Evolutionary conservation across 495 filamentous ascomycete genomes (phyloP).

Genomic region (Astrothelium macrocarpum): DNA sequence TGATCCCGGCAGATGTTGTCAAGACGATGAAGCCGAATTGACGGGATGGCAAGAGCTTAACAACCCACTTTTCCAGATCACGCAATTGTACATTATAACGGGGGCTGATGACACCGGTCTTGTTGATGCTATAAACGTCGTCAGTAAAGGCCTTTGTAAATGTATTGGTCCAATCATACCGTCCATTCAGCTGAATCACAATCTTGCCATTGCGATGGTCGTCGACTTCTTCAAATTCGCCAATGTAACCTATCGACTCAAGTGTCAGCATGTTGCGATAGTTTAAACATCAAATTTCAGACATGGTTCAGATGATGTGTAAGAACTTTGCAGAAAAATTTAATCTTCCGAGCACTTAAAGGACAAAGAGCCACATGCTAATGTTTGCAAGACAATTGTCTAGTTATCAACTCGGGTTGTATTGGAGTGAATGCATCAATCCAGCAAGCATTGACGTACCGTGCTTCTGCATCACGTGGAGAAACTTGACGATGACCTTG

Average conservation of each 20-base stretch:
- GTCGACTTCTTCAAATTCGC: constrained; percentile 99
- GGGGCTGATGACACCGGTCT: constrained; percentile 96
- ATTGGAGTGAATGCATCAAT: constrained; percentile 11
- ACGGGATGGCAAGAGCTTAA: constrained; percentile 95
- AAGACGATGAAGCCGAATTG: constrained; percentile 99
- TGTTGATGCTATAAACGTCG: constrained; percentile 62
- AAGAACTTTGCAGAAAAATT: constrained; percentile 67
- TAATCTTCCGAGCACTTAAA: constrained; percentile 99
- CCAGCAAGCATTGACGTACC: constrained; percentile 53
- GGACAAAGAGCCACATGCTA: constrained; percentile 73
- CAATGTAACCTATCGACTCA: constrained; percentile 75
- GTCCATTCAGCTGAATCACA: constrained; percentile 87
- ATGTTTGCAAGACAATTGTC: constrained; percentile 67
- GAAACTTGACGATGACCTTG: constrained; percentile 99
- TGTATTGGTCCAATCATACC: constrained; percentile 30
- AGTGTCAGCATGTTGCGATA: constrained; percentile 70
- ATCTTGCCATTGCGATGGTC: constrained; percentile 99
- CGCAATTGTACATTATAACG: constrained; percentile 96
- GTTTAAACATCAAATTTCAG: constrained; percentile 86
- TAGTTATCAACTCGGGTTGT: constrained; percentile 96
- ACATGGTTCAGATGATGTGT: constrained; percentile 72
- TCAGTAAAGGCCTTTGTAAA: constrained; percentile 7
- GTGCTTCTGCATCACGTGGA: constrained; percentile 96
- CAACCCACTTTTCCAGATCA: constrained; percentile 97
- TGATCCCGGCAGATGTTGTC: constrained; percentile 96